Base-by-base conservation (phyloP, 164 flowering plant genomes). In the Tetracentron sinense region DNA sequence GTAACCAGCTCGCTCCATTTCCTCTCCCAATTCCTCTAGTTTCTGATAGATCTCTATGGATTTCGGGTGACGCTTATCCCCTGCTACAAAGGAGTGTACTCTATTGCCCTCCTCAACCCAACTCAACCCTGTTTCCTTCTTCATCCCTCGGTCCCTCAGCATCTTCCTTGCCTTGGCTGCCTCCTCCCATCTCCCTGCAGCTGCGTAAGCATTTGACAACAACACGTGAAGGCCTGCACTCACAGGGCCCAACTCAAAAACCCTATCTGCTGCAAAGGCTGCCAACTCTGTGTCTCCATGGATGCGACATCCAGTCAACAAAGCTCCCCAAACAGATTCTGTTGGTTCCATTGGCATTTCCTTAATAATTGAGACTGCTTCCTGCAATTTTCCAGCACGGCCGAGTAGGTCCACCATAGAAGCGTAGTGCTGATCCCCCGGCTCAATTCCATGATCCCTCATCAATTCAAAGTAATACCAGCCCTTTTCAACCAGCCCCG, bases 61-160 rank as follows among this genome's bases (percentile, higher is more conserved):
- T 70, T 67, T 75, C 0, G 73, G 68, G 58, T 95, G 94, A n/a
- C 63, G 52, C 51, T 81, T 78, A 50, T 92, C 97, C 56, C 89
- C 93, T 14, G 97, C 75, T 38, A 84, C 77, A 75, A 95, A 95
- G 22, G 84, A 81, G 71, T 92, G 97, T 25, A 90, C 84, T 60
- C 63, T 80, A 42, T 84, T 84, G 55, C 97, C 96, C 33, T 91
- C 94, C 75, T 92, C 97, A 11, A 95, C 90, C 99, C 97, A 92
- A 68, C 99, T 95, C 76, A 95, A 79, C 28, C 97, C 97, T 8
- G 96, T 82, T 69, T 89, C 99, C 74, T 92, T 95, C 77, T 81
- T 95, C 73, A 82, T 64, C 21, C 99, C 97, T 52, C 63, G 62
- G 69, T 94, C 96, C 53, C 85, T 86, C 66, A 94, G 70, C 79